Evolutionary conservation across 2,329 filamentous ascomycete species (phyloP), one percentile per base, ranked within the genome.

Genomic region (Pyrenophora graminea): DNA sequence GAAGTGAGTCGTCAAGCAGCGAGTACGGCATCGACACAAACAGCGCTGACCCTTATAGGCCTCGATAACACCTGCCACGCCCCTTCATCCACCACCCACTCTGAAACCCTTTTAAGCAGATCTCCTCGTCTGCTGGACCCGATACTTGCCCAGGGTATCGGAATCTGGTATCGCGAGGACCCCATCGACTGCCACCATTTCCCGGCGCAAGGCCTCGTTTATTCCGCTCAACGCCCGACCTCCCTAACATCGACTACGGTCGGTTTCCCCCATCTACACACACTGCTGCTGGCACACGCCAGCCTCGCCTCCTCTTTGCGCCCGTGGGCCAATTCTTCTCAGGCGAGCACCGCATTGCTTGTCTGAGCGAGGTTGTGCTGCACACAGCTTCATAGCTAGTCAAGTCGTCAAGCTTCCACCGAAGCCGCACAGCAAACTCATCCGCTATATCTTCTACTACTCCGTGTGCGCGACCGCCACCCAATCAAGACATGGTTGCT

Each of bases 331-430:
- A 94, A 91, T 90, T 94, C 89, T 92, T 81, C 90, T 92, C 90
- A 89, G 86, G 84, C 91, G 89, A 82, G 89, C 89, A 82, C 87
- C 85, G 85, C 88, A 91, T 88, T 85, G 88, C 92, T 92, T 90
- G 90, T 93, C 91, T 95, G 90, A 85, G 90, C 83, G 86, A 95
- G 91, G 91, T 89, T 91, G 91, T 90, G 91, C 91, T 94, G 89
- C 89, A 88, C 87, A 52, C 31, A 48, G 49, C 49, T 48, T 39
- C 33, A 31, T 39, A 52, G 49, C 65, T 61, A 70, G 56, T 57
- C 43, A 27, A 45, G 56, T 59, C 63, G 54, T 32, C 38, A 31
- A 51, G 32, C 46, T 34, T 34, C 38, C 33, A 23, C 36, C 46
- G 15, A 40, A 15, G 43, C 36, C 54, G 36, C 52, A 33, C 32